Conservation (phyloP, 345 rosid species). For the Aethionema arabicum region DNA sequence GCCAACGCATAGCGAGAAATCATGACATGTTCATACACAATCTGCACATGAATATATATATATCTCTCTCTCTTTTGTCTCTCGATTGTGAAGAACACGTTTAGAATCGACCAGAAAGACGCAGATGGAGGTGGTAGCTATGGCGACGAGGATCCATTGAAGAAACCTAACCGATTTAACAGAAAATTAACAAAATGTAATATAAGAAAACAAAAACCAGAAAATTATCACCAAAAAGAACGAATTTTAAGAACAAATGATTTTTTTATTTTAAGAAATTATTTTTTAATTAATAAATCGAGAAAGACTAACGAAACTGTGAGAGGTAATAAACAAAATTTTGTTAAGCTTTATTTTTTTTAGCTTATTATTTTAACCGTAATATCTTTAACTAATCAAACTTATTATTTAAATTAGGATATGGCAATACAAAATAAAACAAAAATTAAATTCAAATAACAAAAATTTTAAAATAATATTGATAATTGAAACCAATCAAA, state of each 20-base stretch:
- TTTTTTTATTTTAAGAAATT: conserved; percentile 13
- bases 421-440: too few relatives aligned
- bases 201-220: background rate
- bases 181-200: conserved; percentile 14
- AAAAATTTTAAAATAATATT: too few relatives aligned
- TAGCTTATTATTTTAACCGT: too few relatives aligned
- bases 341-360: too few relatives aligned
- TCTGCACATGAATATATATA: conserved; percentile 6
- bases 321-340: background rate
- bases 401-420: too few relatives aligned
- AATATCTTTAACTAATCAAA: too few relatives aligned
- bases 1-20: conserved; percentile 75
- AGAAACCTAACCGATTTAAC: conserved; percentile 38
- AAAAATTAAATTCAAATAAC: too few relatives aligned
- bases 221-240: background rate
- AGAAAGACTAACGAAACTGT: background rate
- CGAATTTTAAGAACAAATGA: conserved; percentile 21
- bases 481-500: too few relatives aligned
- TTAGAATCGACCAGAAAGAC: conserved; percentile 16
- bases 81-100: background rate
- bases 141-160: conserved; percentile 33
- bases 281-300: background rate
- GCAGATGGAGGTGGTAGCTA: conserved; percentile 22
- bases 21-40: conserved; percentile 36
- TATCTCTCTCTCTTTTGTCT: background rate